Percentiles rank a stretch among this genome's conserved stretches.
phyloP scores from a whole-genome alignment of 495 filamentous ascomycete species.

The Aspergillus sparsus region DNA sequence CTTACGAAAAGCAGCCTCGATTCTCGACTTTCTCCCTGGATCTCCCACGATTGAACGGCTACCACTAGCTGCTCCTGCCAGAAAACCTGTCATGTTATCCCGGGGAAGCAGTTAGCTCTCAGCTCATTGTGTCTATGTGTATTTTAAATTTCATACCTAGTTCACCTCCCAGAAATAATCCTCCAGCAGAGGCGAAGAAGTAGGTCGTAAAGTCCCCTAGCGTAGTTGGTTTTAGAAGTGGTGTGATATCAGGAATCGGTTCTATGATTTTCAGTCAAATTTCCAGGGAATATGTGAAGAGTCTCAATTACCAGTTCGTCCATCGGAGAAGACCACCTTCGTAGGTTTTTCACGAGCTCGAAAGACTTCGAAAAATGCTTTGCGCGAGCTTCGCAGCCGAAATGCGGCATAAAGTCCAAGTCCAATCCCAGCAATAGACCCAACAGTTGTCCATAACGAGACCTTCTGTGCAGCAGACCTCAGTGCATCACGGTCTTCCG shows the following conservation, averaged over 20 bases:
- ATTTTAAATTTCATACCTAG: slow-evolving; percentile 31
- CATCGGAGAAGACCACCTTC: slow-evolving; percentile 61
- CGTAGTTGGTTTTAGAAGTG: slow-evolving; percentile 54
- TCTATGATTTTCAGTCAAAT: slow-evolving; percentile 42
- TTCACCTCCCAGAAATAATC: slow-evolving; percentile 66
- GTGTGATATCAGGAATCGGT: slow-evolving; percentile 60
- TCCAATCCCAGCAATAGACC: slow-evolving; percentile 59
- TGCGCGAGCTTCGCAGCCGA: slow-evolving; percentile 54
- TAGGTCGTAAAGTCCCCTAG: slow-evolving; percentile 65
- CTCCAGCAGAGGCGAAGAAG: slow-evolving; percentile 60
- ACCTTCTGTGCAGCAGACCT: slow-evolving; percentile 54
- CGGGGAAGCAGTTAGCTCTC: background rate
- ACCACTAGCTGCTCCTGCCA: slow-evolving; percentile 55
- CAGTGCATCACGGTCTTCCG: slow-evolving; percentile 60
- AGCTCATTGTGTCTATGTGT: background rate
- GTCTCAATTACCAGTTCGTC: slow-evolving; percentile 50
- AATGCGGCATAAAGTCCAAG: slow-evolving; percentile 60
- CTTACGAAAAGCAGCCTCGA: slow-evolving; percentile 63
- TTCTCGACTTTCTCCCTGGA: slow-evolving; percentile 53
- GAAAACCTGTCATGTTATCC: slow-evolving; percentile 43
- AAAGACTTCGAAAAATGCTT: slow-evolving; percentile 60
- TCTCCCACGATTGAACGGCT: slow-evolving; percentile 54
- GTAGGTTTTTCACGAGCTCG: slow-evolving; percentile 59
- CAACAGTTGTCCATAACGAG: slow-evolving; percentile 54
- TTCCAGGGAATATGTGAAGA: background rate